Percentiles rank a stretch among this genome's conserved stretches.
These are phyloP conservation scores for Eucalyptus virginea DNA, from an alignment of 345 rosid species.

Conservation along the genomic window DNA sequence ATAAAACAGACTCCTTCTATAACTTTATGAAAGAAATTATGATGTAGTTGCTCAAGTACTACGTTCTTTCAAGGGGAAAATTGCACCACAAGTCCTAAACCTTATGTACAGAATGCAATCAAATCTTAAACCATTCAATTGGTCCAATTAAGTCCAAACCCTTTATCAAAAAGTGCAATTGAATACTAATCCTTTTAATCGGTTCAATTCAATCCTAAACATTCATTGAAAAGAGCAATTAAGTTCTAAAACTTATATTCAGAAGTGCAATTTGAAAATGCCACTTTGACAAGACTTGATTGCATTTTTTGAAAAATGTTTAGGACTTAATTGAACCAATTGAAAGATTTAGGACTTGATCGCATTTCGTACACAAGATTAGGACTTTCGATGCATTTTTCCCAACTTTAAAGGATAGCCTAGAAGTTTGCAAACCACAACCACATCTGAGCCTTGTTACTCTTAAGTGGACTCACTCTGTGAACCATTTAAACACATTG, in stretches of 20 bases:
- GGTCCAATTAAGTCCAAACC: background rate
- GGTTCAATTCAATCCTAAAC: background rate
- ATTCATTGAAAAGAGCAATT: background rate
- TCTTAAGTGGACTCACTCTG: background rate
- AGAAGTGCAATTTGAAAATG: background rate
- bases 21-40: background rate
- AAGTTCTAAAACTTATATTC: background rate
- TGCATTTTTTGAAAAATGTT: background rate
- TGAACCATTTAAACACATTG: background rate
- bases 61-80: background rate
- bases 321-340: background rate
- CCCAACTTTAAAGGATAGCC: background rate
- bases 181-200: background rate
- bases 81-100: background rate
- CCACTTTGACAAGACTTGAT: background rate
- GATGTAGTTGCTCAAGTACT: background rate
- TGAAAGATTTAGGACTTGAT: background rate
- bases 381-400: background rate
- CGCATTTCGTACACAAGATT: background rate
- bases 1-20: background rate
- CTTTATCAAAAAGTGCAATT: background rate
- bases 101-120: background rate
- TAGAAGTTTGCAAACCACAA: background rate
- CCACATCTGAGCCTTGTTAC: background rate
- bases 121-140: background rate